Percentiles rank a stretch among this genome's conserved stretches.
Evolutionary conservation across 2,329 filamentous ascomycete species (phyloP).

Genomic region (Graphilbum sp.): DNA sequence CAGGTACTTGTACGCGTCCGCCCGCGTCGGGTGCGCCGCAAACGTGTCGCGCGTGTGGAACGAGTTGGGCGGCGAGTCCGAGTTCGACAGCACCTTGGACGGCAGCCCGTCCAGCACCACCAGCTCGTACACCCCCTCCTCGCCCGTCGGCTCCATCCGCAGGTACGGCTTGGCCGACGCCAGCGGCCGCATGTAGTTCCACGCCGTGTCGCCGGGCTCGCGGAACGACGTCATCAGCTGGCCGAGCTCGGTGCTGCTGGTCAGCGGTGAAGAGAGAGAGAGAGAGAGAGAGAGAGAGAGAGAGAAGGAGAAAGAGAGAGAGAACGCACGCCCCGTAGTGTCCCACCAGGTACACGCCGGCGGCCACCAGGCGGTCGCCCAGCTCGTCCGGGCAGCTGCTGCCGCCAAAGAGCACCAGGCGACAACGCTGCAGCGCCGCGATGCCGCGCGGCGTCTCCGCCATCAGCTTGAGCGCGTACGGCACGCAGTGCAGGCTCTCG

Average conservation of each 20-base stretch:
- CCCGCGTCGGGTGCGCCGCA: slow-evolving; percentile 21
- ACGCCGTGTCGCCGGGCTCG: slow-evolving; percentile 33
- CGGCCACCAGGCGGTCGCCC: slow-evolving; percentile 32
- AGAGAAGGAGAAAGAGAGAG: too few relatives aligned
- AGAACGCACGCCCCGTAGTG: too few relatives aligned
- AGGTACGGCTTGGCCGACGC: slow-evolving; percentile 16
- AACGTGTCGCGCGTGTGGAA: slow-evolving; percentile 23
- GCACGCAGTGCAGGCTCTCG: slow-evolving; percentile 43
- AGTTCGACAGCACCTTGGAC: slow-evolving; percentile 15
- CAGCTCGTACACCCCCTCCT: slow-evolving; percentile 19
- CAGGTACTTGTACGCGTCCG: slow-evolving; percentile 26
- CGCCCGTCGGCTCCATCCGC: slow-evolving; percentile 16
- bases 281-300: too few relatives aligned
- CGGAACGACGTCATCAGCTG: slow-evolving; percentile 45
- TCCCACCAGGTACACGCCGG: too few relatives aligned
- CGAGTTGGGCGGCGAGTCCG: slow-evolving; percentile 15
- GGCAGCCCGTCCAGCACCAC: slow-evolving; percentile 20
- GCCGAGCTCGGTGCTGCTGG: slow-evolving; percentile 43
- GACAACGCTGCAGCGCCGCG: slow-evolving; percentile 23
- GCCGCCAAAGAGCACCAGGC: slow-evolving; percentile 40
- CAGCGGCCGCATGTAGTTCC: slow-evolving; percentile 41
- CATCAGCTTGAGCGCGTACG: slow-evolving; percentile 47
- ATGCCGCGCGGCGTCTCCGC: slow-evolving; percentile 40
- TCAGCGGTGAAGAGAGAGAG: too few relatives aligned
- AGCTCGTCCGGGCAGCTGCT: slow-evolving; percentile 42